These are phyloP conservation scores for Colletotrichum sp. DNA, from an alignment of 2,329 filamentous ascomycete species.

Conservation along the genomic window DNA sequence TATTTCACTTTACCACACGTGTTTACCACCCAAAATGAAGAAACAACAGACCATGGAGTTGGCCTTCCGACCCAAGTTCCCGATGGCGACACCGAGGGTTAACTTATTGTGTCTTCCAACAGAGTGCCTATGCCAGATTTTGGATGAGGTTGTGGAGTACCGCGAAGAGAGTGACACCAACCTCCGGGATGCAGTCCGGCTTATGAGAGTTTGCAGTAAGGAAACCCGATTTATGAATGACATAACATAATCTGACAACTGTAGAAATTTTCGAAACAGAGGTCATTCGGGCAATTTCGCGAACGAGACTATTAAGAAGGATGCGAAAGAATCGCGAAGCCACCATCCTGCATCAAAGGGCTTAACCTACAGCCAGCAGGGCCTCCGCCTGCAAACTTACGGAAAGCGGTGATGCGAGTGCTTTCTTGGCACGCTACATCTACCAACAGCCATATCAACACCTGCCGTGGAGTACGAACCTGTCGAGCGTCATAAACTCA, in stretches of 20 bases:
- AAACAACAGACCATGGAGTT: neutral
- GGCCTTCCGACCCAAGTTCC: neutral
- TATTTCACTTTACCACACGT: neutral
- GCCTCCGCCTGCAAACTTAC: neutral
- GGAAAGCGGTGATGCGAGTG: neutral
- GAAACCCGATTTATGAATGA: neutral
- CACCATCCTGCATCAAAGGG: neutral
- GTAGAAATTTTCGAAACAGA: neutral
- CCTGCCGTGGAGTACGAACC: neutral
- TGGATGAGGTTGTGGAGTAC: neutral
- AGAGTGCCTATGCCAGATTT: neutral
- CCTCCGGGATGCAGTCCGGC: neutral
- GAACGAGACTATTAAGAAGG: neutral
- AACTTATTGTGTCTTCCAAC: neutral
- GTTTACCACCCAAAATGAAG: neutral
- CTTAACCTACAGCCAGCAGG: neutral
- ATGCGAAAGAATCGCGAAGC: neutral
- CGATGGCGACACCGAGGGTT: rapidly evolving
- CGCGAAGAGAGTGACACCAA: neutral
- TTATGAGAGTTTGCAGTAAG: neutral
- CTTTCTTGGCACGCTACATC: neutral
- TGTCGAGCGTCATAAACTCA: neutral
- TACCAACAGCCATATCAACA: neutral
- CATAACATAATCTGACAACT: neutral
- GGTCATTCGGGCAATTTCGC: neutral